phyloP scores from a whole-genome alignment of 805 yeast species.

The Hanseniaspora guilliermondii region DNA sequence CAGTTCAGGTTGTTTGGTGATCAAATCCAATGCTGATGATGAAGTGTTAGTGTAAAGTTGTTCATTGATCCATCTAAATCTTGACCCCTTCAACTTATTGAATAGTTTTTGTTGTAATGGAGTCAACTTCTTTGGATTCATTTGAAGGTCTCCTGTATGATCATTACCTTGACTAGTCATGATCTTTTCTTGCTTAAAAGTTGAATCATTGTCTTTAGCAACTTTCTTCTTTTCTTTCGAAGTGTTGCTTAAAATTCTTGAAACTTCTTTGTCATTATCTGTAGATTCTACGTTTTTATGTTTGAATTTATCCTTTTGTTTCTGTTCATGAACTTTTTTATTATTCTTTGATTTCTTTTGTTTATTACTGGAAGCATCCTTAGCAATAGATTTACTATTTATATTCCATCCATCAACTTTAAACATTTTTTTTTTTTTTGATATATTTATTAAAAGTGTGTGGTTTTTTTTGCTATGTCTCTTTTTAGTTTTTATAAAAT shows the following conservation, averaged over 20 bases:
- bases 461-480: too few relatives aligned
- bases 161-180: not conserved
- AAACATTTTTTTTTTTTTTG: not conserved
- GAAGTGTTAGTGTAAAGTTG: conserved; percentile 84
- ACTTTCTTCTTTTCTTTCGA: not conserved
- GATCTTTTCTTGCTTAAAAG: not conserved
- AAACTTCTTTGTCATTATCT: not conserved
- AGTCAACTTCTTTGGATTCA: conserved; percentile 38
- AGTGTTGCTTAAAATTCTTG: not conserved
- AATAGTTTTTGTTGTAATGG: conserved; percentile 92
- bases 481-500: too few relatives aligned
- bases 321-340: conserved; percentile 9
- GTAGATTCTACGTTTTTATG: not conserved
- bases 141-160: not conserved
- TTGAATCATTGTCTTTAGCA: not conserved
- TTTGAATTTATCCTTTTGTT: not conserved
- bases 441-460: not conserved
- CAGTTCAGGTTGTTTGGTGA: conserved; percentile 69
- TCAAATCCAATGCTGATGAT: conserved; percentile 56
- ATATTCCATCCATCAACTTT: conserved; percentile 12
- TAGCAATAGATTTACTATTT: conserved; percentile 8
- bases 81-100: conserved; percentile 84
- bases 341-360: conserved; percentile 7
- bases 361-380: conserved; percentile 7
- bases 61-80: conserved; percentile 97